Base-by-base conservation (phyloP, 345 rosid species). In the Rubroshorea leprosula region DNA sequence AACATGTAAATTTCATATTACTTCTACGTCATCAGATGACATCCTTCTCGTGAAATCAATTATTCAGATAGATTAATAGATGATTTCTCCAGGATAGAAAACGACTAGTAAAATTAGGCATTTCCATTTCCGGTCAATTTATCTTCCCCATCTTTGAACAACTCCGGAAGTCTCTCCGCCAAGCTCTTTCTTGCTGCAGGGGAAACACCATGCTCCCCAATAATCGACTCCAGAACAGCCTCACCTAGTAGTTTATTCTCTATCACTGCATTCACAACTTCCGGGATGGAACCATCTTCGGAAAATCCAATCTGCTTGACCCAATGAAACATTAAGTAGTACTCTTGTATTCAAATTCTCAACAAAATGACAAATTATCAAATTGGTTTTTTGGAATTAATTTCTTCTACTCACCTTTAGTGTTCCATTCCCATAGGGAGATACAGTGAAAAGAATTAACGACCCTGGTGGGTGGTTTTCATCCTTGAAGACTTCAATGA, bases 181-280 rank as follows among this genome's bases (percentile, higher is more conserved):
- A 91, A 20, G 62, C 83, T 69, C 53, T 63, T 44, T 68, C 66
- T 82, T 35, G 90, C 66, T 7, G 23, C 71, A 16, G 92, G 96
- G 48, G 96, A 91, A 24, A 86, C 90, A 3, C 96, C 95, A 0
- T 85, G 66, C 74, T 85, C 75, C 5, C 98, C 98, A 3, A 91
- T 67, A 27, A 86, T 84, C 0, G 95, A 82, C 67, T 84, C 95
- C 51, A 91, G 66, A 5, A 91, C 59, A 10, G 95, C 83, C 39
- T 79, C 89, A 0, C 88, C 68, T 3, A 88, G 77, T 24, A 72
- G 75, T 47, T 76, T 88, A 61, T 88, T 91, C 61, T 88, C 82
- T 5, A 91, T 88, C 63, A 76, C 75, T 1, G 66, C 66, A 1
- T 48, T 55, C 35, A 76, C 84, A 5, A 13, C 69, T 71, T 76